These are phyloP conservation scores for Euphorbia neoarborescens DNA, from an alignment of 441 rosid species.

Conservation along the genomic window DNA sequence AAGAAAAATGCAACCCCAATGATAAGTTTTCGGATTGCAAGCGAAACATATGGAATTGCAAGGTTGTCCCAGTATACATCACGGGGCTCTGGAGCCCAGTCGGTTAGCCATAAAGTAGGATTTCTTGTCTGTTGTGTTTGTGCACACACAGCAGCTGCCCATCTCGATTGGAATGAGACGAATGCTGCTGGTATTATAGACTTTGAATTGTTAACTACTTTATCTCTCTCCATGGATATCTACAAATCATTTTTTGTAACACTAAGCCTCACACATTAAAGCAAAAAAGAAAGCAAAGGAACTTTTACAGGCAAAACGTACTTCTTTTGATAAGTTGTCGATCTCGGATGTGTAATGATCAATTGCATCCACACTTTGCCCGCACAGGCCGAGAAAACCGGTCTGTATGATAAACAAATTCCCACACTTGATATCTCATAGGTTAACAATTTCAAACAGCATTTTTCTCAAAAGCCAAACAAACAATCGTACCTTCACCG, in stretches of 20 bases:
- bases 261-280: neutral
- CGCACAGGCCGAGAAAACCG: slow-evolving; percentile 78
- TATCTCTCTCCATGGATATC: slow-evolving; percentile 61
- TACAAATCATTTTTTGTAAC: slow-evolving; percentile 21
- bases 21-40: slow-evolving; percentile 60
- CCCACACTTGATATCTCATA: neutral
- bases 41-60: slow-evolving; percentile 76
- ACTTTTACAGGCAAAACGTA: slow-evolving; percentile 22
- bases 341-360: slow-evolving; percentile 52
- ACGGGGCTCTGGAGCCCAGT: slow-evolving; percentile 96
- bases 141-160: slow-evolving; percentile 97
- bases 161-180: slow-evolving; percentile 80
- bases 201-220: slow-evolving; percentile 39
- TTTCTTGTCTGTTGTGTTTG: slow-evolving; percentile 91
- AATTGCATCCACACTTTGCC: slow-evolving; percentile 62
- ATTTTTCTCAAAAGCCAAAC: too few species aligned
- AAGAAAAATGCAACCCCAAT: slow-evolving; percentile 69
- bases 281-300: neutral
- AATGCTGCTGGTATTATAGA: slow-evolving; percentile 80
- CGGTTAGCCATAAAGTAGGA: slow-evolving; percentile 84
- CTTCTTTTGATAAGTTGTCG: slow-evolving; percentile 51
- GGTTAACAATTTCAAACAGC: neutral
- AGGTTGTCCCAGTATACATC: slow-evolving; percentile 82
- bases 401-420: slow-evolving; percentile 33
- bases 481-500: slow-evolving; percentile 44